Percentiles rank a stretch among this genome's conserved stretches.
Conservation (phyloP, 305 asterid genomes). For the Solanum chacoense region DNA sequence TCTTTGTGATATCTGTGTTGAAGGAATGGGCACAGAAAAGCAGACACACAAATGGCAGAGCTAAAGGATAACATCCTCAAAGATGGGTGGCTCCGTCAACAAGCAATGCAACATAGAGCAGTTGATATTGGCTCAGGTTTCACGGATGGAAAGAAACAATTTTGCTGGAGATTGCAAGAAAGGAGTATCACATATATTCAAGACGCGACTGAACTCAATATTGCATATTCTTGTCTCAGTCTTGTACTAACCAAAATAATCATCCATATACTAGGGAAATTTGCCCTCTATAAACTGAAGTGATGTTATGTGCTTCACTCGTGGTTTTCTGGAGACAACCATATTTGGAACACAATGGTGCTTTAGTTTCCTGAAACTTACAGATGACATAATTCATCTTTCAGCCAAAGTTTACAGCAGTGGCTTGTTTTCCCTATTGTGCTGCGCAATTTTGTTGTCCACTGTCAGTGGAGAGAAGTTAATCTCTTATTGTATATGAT, state of each 20-base stretch:
- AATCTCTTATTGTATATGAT: not conserved
- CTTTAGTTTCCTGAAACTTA: too few relatives aligned
- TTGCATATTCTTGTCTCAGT: not conserved
- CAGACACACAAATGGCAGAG: slow-evolving; percentile 26
- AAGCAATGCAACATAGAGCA: slow-evolving; percentile 28
- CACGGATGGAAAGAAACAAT: slow-evolving; percentile 45
- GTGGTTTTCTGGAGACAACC: not conserved
- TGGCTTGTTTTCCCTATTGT: too few relatives aligned
- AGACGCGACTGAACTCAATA: slow-evolving; percentile 29
- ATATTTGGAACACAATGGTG: not conserved
- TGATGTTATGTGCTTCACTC: not conserved
- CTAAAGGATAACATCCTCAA: slow-evolving; percentile 29
- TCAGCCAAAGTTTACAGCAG: too few relatives aligned
- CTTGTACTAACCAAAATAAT: not conserved
- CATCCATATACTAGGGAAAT: not conserved
- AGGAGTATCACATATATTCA: slow-evolving; percentile 72
- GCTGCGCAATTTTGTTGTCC: too few relatives aligned
- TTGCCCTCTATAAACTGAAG: not conserved
- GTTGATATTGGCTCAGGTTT: slow-evolving; percentile 27
- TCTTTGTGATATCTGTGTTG: slow-evolving; percentile 24
- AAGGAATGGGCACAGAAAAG: slow-evolving; percentile 24
- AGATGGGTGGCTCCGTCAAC: slow-evolving; percentile 28
- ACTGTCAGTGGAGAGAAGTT: too few relatives aligned
- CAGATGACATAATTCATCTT: too few relatives aligned
- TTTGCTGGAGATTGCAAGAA: slow-evolving; percentile 66